Evolutionary conservation across 2,329 filamentous ascomycete species (phyloP).

Genomic region (Ilyonectria mors-panacis): DNA sequence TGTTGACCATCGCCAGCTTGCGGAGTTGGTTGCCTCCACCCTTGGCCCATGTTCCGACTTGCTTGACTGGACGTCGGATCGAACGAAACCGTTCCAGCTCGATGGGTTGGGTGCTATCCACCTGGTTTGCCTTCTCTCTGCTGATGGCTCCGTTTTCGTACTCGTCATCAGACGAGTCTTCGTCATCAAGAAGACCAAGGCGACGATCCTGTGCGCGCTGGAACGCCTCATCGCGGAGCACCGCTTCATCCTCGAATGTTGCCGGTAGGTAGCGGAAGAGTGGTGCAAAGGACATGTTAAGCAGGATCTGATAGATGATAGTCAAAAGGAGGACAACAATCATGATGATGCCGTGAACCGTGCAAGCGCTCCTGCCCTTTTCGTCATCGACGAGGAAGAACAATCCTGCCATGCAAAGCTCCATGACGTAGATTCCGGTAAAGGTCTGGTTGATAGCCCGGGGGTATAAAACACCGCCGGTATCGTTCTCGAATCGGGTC

Average conservation of each 20-base stretch:
- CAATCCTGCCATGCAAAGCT: slow-evolving; percentile 88
- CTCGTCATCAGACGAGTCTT: slow-evolving; percentile 62
- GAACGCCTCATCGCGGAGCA: slow-evolving; percentile 91
- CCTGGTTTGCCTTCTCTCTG: slow-evolving; percentile 40
- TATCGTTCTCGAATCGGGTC: slow-evolving; percentile 89
- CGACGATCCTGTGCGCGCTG: slow-evolving; percentile 81
- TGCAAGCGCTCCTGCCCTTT: slow-evolving; percentile 69
- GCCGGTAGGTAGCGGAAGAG: slow-evolving; percentile 92
- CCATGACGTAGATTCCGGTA: slow-evolving; percentile 94
- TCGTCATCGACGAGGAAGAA: slow-evolving; percentile 84
- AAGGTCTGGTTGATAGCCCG: slow-evolving; percentile 96
- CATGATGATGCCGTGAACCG: slow-evolving; percentile 88
- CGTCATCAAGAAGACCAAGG: slow-evolving; percentile 72
- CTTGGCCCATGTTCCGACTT: slow-evolving; percentile 56
- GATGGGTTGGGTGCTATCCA: slow-evolving; percentile 56
- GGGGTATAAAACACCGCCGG: slow-evolving; percentile 92
- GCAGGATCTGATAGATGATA: slow-evolving; percentile 80
- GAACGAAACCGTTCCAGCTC: slow-evolving; percentile 59
- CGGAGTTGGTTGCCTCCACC: slow-evolving; percentile 65
- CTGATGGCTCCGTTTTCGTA: slow-evolving; percentile 62
- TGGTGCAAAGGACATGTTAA: slow-evolving; percentile 88
- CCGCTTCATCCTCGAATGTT: slow-evolving; percentile 95
- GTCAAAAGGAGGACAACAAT: slow-evolving; percentile 82
- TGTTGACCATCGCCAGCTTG: slow-evolving; percentile 55
- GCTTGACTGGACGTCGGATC: slow-evolving; percentile 62